Evolutionary conservation across 2,329 filamentous ascomycete genomes (phyloP), one percentile per base, ranked within the genome.

Genomic region (Cordyceps tenuipes): DNA sequence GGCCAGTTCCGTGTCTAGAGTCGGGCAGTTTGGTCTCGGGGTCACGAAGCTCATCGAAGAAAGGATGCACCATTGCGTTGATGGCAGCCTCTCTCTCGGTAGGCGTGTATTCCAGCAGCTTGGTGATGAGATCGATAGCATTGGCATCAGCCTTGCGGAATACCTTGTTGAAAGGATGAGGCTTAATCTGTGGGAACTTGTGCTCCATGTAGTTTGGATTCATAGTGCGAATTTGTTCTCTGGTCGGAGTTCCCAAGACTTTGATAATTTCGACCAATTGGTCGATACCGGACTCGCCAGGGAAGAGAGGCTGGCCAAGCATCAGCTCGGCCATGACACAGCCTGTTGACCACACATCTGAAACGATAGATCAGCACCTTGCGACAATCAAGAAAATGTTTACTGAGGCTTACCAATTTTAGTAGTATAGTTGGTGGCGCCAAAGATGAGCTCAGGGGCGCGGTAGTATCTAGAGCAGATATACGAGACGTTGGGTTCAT

Each of bases 181-280:
- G 94, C 81, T 99, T 99, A 80, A 99, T 99, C 76, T 99, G 94
- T 52, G 94, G 94, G 77, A 99, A 99, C 79, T 97, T 97, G 80
- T 99, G 94, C 79, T 99, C 94, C 94, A 99, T 99, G 77, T 99
- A 99, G 77, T 99, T 99, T 62, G 94, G 94, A 76, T 99, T 99
- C 94, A 99, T 99, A 66, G 94, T 99, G 67, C 94, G 90, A 70
- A 99, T 99, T 76, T 99, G 94, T 74, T 99, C 94, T 65, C 94
- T 85, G 41, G 94, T 97, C 19, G 94, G 94, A 19, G 94, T 99
- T 62, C 94, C 94, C 63, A 99, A 80, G 57, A 99, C 93, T 79
- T 99, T 99, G 82, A 99, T 99, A 73, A 99, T 99, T 76, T 99
- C 94, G 50, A 99, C 94, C 53, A 99, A 81, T 74, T 99, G 94